phyloP scores from a whole-genome alignment of 345 rosid genomes.

The Corchorus capsularis region DNA sequence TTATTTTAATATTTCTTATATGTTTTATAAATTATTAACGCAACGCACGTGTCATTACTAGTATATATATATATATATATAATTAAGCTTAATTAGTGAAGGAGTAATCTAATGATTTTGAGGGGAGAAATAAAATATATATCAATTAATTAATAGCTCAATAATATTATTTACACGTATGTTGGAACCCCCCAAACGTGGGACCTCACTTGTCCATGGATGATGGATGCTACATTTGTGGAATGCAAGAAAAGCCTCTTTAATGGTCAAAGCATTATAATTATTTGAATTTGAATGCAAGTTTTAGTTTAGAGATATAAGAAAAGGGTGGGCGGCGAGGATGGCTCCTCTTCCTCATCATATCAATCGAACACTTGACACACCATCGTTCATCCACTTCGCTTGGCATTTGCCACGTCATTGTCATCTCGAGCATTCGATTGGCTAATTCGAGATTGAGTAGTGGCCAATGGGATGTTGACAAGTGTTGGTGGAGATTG shows the following conservation, averaged over 20 bases:
- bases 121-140: background rate
- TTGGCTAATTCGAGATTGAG: conserved; percentile 19
- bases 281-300: background rate
- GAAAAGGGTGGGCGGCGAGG: no score
- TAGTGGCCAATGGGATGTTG: background rate
- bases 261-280: background rate
- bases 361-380: conserved; percentile 10
- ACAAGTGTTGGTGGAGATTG: conserved; percentile 24
- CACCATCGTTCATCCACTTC: background rate
- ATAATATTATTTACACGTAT: background rate
- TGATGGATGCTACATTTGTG: conserved; percentile 16
- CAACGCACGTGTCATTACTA: no score
- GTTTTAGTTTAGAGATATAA: no score
- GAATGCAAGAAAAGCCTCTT: background rate
- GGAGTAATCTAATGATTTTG: background rate
- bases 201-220: background rate
- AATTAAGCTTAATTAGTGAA: no score
- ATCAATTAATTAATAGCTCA: no score
- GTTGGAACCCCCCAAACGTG: background rate
- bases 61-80: no score
- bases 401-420: conserved; percentile 16
- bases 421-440: background rate
- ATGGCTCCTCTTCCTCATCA: no score
- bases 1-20: no score
- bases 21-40: no score